Evolutionary conservation across 768 basidiomycete genomes (phyloP).

Genomic region (Tephrocybe sp.): DNA sequence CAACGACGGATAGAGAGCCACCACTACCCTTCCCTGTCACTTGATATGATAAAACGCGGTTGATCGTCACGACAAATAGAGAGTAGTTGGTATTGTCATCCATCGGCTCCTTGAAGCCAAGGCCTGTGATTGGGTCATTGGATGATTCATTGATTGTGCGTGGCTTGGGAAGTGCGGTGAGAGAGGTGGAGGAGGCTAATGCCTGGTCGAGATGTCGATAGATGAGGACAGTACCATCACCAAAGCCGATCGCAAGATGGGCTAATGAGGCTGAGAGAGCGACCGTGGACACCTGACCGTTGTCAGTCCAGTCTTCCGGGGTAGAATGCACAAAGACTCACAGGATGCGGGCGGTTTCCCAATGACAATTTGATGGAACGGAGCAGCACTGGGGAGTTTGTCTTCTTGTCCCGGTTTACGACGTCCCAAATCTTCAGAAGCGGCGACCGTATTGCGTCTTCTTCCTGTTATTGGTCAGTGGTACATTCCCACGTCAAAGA

Average conservation of each 20-base stretch:
- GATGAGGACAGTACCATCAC: slow-evolving; percentile 89
- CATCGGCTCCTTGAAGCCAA: slow-evolving; percentile 78
- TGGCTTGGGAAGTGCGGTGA: slow-evolving; percentile 83
- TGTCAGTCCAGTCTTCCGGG: slow-evolving; percentile 7
- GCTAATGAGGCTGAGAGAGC: slow-evolving; percentile 77
- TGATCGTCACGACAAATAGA: slow-evolving; percentile 89
- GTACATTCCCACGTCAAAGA: not conserved
- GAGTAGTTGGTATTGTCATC: slow-evolving; percentile 46
- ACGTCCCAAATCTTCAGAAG: slow-evolving; percentile 91
- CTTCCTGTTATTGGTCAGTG: slow-evolving; percentile 56
- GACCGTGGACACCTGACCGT: slow-evolving; percentile 67
- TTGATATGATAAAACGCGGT: slow-evolving; percentile 74
- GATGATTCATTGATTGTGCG: slow-evolving; percentile 81
- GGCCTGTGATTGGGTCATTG: slow-evolving; percentile 88
- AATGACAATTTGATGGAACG: slow-evolving; percentile 78
- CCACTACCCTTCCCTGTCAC: slow-evolving; percentile 72
- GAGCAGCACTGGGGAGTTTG: slow-evolving; percentile 59
- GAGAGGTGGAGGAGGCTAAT: slow-evolving; percentile 64
- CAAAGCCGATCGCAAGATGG: slow-evolving; percentile 91
- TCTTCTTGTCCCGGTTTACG: slow-evolving; percentile 65
- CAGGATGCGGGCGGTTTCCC: slow-evolving; percentile 77
- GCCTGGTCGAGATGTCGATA: slow-evolving; percentile 93
- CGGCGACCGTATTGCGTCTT: slow-evolving; percentile 63
- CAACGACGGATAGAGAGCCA: slow-evolving; percentile 65
- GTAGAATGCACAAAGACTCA: slow-evolving; percentile 27